Conservation (phyloP, 495 filamentous ascomycete species). For the Echria macrotheca region DNA sequence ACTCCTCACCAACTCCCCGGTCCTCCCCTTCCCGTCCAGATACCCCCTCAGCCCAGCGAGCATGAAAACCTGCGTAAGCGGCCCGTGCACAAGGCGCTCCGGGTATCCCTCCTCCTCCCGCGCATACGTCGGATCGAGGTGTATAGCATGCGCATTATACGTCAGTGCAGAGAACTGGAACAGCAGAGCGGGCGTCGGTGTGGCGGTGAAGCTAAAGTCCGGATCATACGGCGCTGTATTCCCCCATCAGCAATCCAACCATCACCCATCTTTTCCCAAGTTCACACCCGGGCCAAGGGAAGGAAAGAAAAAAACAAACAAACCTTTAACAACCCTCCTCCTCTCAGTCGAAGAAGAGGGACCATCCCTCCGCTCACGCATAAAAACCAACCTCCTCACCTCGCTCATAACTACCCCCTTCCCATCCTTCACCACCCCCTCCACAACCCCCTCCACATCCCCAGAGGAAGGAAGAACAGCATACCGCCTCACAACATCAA, state of each 20-base stretch:
- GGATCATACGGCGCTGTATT: conserved; percentile 29
- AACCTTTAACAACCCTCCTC: conserved; percentile 18
- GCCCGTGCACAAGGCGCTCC: conserved; percentile 77
- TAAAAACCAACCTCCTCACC: conserved; percentile 35
- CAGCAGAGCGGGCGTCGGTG: conserved; percentile 59
- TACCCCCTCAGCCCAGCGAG: conserved; percentile 50
- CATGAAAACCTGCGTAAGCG: conserved; percentile 71
- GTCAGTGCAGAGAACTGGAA: conserved; percentile 83
- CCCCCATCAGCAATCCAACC: background rate
- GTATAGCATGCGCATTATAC: conserved; percentile 81
- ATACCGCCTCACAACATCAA: conserved; percentile 36
- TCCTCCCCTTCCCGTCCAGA: background rate
- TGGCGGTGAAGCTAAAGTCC: conserved; percentile 55
- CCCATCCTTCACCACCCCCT: background rate
- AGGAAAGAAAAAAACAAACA: conserved; percentile 1
- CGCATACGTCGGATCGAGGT: conserved; percentile 70
- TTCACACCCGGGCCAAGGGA: background rate
- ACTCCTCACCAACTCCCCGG: conserved; percentile 30
- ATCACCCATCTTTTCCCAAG: background rate
- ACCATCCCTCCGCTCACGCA: conserved; percentile 22
- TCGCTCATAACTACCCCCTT: conserved; percentile 23
- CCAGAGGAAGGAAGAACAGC: background rate
- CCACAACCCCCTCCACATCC: background rate
- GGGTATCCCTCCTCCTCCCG: conserved; percentile 66
- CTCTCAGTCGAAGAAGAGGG: conserved; percentile 4